Percentiles rank a stretch among this genome's conserved stretches.
These are phyloP conservation scores for Aspergillus brasiliensis DNA, from an alignment of 2,329 filamentous ascomycete species.

Conservation along the genomic window DNA sequence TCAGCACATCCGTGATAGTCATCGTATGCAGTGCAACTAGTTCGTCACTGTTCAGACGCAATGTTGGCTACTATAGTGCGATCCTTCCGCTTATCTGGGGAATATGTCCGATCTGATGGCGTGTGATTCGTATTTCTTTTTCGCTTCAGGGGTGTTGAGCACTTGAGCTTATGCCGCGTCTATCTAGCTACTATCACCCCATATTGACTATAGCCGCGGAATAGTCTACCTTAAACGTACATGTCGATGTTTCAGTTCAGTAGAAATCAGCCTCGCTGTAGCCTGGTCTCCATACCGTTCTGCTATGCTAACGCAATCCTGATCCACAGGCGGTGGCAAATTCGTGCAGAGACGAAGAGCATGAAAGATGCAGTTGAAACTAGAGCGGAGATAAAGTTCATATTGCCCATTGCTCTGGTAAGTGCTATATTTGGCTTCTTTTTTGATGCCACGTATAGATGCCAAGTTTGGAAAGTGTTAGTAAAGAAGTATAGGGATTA, in stretches of 20 bases:
- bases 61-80: not conserved
- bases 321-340: constrained; percentile 7
- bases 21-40: not conserved
- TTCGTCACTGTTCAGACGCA: not conserved
- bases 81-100: not conserved
- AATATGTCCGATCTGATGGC: not conserved
- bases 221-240: not conserved
- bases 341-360: not conserved
- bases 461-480: not conserved
- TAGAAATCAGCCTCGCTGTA: not conserved
- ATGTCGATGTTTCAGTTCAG: not conserved
- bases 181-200: not conserved
- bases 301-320: not conserved
- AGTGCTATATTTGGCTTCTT: not conserved
- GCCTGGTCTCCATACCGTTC: not conserved
- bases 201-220: not conserved
- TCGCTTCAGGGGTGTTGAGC: not conserved
- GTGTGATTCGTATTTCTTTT: not conserved
- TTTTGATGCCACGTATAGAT: not conserved
- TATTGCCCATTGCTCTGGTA: not conserved
- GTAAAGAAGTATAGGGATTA: too few relatives aligned
- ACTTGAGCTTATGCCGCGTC: not conserved
- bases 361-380: not conserved
- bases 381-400: not conserved
- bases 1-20: not conserved